These are phyloP conservation scores for Hordeum marinum DNA, from an alignment of 176 grass and related monocot species.

Conservation along the genomic window DNA sequence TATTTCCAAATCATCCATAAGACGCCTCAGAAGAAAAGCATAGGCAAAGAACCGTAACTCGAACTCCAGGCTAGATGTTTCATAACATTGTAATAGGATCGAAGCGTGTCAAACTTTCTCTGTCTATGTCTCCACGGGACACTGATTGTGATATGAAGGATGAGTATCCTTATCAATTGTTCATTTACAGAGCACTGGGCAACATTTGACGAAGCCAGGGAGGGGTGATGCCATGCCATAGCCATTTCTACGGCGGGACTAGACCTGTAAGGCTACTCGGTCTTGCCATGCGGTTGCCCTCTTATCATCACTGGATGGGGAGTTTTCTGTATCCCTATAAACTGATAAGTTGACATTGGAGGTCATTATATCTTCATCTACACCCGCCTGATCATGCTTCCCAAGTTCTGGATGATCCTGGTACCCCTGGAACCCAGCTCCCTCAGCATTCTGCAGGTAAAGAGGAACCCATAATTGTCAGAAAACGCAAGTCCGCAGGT, in stretches of 20 bases:
- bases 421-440: slow-evolving; percentile 19
- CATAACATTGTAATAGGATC: neutral
- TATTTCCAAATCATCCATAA: neutral
- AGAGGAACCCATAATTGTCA: neutral
- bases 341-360: slow-evolving; percentile 22
- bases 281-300: slow-evolving; percentile 72
- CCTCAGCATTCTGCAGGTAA: slow-evolving; percentile 43
- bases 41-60: neutral
- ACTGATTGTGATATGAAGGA: neutral
- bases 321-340: slow-evolving; percentile 55
- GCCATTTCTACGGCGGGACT: neutral
- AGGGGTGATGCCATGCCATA: neutral
- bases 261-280: slow-evolving; percentile 50
- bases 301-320: slow-evolving; percentile 46
- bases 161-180: slow-evolving; percentile 18
- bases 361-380: slow-evolving; percentile 36
- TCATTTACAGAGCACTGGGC: slow-evolving; percentile 28
- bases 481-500: neutral
- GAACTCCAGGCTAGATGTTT: neutral
- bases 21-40: neutral
- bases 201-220: neutral
- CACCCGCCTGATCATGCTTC: neutral
- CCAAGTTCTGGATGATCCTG: neutral
- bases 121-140: neutral
- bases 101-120: neutral